These are phyloP conservation scores for Trichosporon sp. DNA, from an alignment of 1,284 basidiomycete species.

Conservation along the genomic window DNA sequence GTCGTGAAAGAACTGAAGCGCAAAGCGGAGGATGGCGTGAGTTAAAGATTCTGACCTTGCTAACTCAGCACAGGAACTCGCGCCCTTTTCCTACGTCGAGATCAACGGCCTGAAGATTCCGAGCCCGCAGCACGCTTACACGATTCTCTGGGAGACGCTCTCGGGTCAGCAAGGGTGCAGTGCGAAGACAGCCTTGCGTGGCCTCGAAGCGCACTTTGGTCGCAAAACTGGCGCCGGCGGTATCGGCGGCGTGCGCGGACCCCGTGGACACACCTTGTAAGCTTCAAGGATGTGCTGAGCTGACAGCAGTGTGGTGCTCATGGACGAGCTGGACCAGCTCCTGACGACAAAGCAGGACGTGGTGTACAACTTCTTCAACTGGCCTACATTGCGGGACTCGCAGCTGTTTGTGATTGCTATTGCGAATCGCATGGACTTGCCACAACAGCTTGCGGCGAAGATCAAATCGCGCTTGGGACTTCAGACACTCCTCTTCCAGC, in stretches of 20 bases:
- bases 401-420: constrained; percentile 93
- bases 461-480: constrained; percentile 86
- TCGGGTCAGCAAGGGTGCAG: constrained; percentile 64
- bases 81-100: constrained; percentile 93
- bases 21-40: constrained; percentile 71
- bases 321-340: constrained; percentile 97
- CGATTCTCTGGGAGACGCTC: constrained; percentile 80
- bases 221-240: constrained; percentile 23
- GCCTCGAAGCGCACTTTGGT: constrained; percentile 46
- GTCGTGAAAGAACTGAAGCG: constrained; percentile 80
- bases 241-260: constrained; percentile 37
- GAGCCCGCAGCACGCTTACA: constrained; percentile 80
- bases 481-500: constrained; percentile 88
- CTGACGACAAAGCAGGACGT: constrained; percentile 95
- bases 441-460: constrained; percentile 86
- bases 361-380: constrained; percentile 99
- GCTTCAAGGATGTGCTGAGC: constrained; percentile 7
- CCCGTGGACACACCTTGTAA: constrained; percentile 48
- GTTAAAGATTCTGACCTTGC: constrained; percentile 28
- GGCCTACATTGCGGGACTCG: constrained; percentile 83
- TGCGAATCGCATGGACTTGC: constrained; percentile 97
- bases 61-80: constrained; percentile 61
- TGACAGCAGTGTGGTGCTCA: constrained; percentile 72
- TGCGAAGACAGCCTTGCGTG: constrained; percentile 45
- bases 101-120: constrained; percentile 94